Conservation (phyloP, 108 stramenopile species). For the Cyclotella kingstonii region DNA sequence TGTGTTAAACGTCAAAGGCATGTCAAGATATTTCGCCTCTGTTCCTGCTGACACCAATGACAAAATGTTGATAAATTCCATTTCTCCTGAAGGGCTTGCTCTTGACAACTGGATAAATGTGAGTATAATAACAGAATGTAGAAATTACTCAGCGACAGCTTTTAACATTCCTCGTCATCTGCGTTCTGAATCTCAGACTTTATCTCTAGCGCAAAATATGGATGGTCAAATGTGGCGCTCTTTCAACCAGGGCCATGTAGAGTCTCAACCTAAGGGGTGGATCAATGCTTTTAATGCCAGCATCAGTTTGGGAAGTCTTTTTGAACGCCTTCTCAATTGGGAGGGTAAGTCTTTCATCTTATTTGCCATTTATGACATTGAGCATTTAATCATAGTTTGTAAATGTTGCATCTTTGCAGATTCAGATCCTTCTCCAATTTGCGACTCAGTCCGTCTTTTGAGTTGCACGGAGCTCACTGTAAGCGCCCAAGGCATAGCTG, state of each 20-base stretch:
- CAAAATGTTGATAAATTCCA: neutral
- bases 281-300: slow-evolving; percentile 91
- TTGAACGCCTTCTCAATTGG: slow-evolving; percentile 79
- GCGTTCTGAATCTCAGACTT: slow-evolving; percentile 60
- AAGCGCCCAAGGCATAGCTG: too few relatives aligned
- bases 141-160: too few relatives aligned
- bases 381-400: slow-evolving; percentile 25
- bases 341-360: slow-evolving; percentile 23
- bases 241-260: slow-evolving; percentile 72
- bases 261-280: slow-evolving; percentile 84
- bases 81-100: slow-evolving; percentile 6
- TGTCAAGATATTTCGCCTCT: slow-evolving; percentile 77
- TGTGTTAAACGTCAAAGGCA: slow-evolving; percentile 89
- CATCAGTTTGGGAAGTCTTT: slow-evolving; percentile 78
- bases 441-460: slow-evolving; percentile 40
- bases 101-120: slow-evolving; percentile 40
- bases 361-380: neutral
- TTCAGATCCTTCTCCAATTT: slow-evolving; percentile 55
- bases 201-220: slow-evolving; percentile 78
- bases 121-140: too few relatives aligned
- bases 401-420: slow-evolving; percentile 41
- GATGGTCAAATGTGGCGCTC: slow-evolving; percentile 77
- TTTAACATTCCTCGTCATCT: too few relatives aligned
- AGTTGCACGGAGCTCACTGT: slow-evolving; percentile 63
- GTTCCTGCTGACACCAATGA: slow-evolving; percentile 2